Evolutionary conservation across 1,284 basidiomycete genomes (phyloP).

Genomic region (Sporisorium iseilematis-ciliati): DNA sequence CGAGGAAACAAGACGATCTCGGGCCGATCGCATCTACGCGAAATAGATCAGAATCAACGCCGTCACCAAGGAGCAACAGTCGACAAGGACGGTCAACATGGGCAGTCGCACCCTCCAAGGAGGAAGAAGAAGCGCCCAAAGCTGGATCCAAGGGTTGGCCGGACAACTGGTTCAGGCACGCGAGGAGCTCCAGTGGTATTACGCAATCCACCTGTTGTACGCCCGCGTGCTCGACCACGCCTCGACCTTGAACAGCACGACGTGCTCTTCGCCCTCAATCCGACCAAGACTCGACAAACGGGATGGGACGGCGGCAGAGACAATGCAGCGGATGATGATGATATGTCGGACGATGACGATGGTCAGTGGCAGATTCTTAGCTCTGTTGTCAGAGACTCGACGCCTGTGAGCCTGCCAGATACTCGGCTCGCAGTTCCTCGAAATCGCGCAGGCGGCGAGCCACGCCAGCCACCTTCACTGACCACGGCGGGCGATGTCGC

Average conservation of each 20-base stretch:
- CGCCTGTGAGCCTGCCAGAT: slow-evolving; percentile 12
- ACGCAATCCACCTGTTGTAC: slow-evolving; percentile 46
- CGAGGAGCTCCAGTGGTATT: slow-evolving; percentile 6
- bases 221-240: slow-evolving; percentile 25
- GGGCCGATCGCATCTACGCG: slow-evolving; percentile 23
- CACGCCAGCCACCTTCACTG: not conserved
- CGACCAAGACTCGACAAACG: not conserved
- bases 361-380: slow-evolving; percentile 24
- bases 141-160: slow-evolving; percentile 32
- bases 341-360: slow-evolving; percentile 26
- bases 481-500: not conserved
- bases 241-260: slow-evolving; percentile 51
- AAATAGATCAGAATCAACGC: slow-evolving; percentile 34
- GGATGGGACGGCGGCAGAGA: not conserved
- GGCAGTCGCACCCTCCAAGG: slow-evolving; percentile 7
- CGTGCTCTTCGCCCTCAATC: slow-evolving; percentile 42
- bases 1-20: not conserved
- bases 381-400: slow-evolving; percentile 15
- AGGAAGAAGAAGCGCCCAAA: slow-evolving; percentile 38
- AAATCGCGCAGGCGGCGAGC: not conserved
- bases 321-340: not conserved
- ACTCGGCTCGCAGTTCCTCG: slow-evolving; percentile 24
- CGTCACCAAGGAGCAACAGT: not conserved
- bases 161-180: slow-evolving; percentile 6
- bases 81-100: slow-evolving; percentile 10